phyloP scores from a whole-genome alignment of 345 rosid species.

The Crucihimalaya himalaica region DNA sequence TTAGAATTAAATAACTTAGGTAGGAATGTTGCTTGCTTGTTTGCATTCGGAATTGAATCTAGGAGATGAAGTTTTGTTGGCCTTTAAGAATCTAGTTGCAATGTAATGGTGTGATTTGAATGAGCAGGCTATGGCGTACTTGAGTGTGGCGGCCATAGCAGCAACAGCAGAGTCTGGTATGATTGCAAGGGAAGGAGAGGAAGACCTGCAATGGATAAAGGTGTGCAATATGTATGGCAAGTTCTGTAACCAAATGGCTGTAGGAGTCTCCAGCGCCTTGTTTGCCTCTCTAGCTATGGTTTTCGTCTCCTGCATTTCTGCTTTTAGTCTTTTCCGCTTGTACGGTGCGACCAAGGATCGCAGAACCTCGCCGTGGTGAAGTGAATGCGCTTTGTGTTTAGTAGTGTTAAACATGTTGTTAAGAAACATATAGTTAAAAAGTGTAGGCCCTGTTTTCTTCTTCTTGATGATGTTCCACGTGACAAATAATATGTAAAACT shows the following conservation, averaged over 20 bases:
- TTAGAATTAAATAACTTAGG: conserved; percentile 19
- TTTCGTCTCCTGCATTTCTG: conserved; percentile 62
- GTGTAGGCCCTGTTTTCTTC: conserved; percentile 4
- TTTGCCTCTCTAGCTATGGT: conserved; percentile 61
- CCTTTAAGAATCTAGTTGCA: background rate
- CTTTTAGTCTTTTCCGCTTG: conserved; percentile 82
- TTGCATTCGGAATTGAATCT: conserved; percentile 16
- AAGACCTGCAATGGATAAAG: conserved; percentile 86
- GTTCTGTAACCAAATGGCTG: conserved; percentile 75
- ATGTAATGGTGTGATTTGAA: background rate
- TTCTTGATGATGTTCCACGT: background rate
- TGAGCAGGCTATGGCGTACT: conserved; percentile 75
- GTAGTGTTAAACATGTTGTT: conserved; percentile 7
- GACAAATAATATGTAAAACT: conserved; percentile 8
- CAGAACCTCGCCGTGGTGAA: conserved; percentile 25
- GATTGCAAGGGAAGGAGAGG: conserved; percentile 72
- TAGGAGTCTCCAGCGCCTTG: conserved; percentile 58
- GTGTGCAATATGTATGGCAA: conserved; percentile 74
- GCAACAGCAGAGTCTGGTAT: conserved; percentile 71
- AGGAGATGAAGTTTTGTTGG: conserved; percentile 1
- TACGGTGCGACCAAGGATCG: conserved; percentile 50
- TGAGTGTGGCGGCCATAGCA: conserved; percentile 71
- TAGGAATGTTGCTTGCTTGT: conserved; percentile 20
- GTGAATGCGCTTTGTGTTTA: background rate
- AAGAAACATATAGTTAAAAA: conserved; percentile 2